phyloP scores from a whole-genome alignment of 768 basidiomycete genomes.

The Sporobolomyces pararoseus region DNA sequence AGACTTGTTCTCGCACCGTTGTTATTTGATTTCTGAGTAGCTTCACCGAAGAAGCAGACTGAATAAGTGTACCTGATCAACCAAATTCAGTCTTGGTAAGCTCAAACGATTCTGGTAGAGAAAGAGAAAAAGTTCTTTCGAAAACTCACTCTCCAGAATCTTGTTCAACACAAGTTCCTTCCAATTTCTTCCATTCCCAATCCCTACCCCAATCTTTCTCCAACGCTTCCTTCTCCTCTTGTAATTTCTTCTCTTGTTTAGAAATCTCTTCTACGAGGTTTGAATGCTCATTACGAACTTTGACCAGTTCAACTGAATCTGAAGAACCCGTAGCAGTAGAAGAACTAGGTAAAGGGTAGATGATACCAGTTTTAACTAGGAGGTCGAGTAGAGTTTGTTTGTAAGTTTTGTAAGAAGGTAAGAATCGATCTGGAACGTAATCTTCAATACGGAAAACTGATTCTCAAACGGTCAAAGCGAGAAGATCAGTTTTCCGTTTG shows the following conservation, averaged over 20 bases:
- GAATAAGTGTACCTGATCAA: constrained; percentile 82
- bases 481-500: no score
- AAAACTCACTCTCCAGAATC: constrained; percentile 89
- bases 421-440: constrained; percentile 77
- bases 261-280: constrained; percentile 63
- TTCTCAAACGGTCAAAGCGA: not conserved
- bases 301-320: constrained; percentile 47
- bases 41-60: constrained; percentile 83
- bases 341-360: constrained; percentile 45
- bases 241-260: constrained; percentile 47
- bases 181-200: constrained; percentile 96
- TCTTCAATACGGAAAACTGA: constrained; percentile 73
- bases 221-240: constrained; percentile 55
- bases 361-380: constrained; percentile 64
- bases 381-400: constrained; percentile 61
- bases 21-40: constrained; percentile 78
- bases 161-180: constrained; percentile 71
- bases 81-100: not conserved
- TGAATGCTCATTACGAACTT: constrained; percentile 51
- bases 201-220: constrained; percentile 57
- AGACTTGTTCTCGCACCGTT: constrained; percentile 72
- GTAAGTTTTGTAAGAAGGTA: constrained; percentile 68
- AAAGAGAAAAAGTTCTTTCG: no score
- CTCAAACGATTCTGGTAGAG: no score
- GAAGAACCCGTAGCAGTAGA: not conserved